Conservation (phyloP, 2,329 filamentous ascomycete species). For the Diaporthe sp. region DNA sequence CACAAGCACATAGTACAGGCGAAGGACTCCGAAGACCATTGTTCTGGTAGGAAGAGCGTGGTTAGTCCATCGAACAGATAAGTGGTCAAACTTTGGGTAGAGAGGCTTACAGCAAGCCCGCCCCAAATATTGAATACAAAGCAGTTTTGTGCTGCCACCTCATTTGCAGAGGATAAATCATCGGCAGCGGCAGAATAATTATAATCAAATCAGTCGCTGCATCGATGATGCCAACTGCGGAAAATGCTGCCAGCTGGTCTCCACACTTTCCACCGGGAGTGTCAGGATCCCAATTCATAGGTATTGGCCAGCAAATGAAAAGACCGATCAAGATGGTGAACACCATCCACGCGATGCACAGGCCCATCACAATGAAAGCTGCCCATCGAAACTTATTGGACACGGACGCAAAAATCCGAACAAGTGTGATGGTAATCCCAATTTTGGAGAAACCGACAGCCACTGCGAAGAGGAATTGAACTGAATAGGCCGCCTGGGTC, state of each 20-base stretch:
- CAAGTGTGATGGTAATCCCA: background rate
- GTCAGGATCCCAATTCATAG: background rate
- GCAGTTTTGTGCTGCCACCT: background rate
- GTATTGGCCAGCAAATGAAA: background rate
- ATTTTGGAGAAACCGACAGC: background rate
- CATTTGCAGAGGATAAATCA: background rate
- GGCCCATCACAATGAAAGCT: background rate
- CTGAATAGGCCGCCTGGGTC: background rate
- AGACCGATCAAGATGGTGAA: background rate
- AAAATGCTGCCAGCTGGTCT: background rate
- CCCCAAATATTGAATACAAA: background rate
- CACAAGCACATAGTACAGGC: background rate
- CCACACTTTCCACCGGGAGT: background rate
- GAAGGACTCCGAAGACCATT: background rate
- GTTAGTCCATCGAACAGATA: background rate
- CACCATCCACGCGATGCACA: background rate
- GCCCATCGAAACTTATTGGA: background rate
- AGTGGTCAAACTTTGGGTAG: background rate
- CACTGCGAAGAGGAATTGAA: background rate
- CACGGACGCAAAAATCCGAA: background rate
- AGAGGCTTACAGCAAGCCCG: background rate
- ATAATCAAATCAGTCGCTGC: background rate
- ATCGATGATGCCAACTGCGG: background rate
- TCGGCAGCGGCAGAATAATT: background rate
- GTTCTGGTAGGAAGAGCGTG: background rate